These are phyloP conservation scores for Filosporella fistucella DNA, from an alignment of 495 filamentous ascomycete genomes.

Conservation along the genomic window DNA sequence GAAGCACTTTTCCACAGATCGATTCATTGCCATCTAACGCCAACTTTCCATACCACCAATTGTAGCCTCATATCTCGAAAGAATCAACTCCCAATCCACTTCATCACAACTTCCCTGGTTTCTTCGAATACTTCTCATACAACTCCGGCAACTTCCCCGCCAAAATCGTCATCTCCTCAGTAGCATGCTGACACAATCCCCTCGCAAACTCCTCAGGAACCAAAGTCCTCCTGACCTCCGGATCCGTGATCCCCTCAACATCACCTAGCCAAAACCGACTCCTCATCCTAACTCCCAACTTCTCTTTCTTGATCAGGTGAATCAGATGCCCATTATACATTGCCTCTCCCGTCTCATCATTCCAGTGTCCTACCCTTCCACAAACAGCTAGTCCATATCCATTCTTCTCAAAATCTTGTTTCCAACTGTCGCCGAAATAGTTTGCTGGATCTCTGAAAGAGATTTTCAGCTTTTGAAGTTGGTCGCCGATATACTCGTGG, in stretches of 20 bases:
- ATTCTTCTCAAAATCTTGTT: not conserved
- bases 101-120: not conserved
- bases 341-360: not conserved
- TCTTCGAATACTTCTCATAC: conserved; percentile 6
- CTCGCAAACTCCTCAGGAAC: not conserved
- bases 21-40: too few relatives aligned
- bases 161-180: conserved; percentile 9
- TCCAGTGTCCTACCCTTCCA: not conserved
- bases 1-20: too few relatives aligned
- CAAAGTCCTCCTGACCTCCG: not conserved
- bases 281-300: conserved; percentile 5
- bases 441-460: not conserved
- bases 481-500: conserved; percentile 7
- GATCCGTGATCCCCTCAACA: not conserved
- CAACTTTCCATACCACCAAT: too few relatives aligned
- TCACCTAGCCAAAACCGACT: conserved; percentile 1
- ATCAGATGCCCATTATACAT: conserved; percentile 1
- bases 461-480: not conserved
- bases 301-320: conserved; percentile 7
- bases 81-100: too few relatives aligned
- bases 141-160: not conserved
- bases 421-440: conserved; percentile 3
- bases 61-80: too few relatives aligned
- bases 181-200: conserved; percentile 1
- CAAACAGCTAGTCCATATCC: conserved; percentile 1